Conservation (phyloP, 2,329 filamentous ascomycete genomes). For the Coniochaeta hoffmannii region DNA sequence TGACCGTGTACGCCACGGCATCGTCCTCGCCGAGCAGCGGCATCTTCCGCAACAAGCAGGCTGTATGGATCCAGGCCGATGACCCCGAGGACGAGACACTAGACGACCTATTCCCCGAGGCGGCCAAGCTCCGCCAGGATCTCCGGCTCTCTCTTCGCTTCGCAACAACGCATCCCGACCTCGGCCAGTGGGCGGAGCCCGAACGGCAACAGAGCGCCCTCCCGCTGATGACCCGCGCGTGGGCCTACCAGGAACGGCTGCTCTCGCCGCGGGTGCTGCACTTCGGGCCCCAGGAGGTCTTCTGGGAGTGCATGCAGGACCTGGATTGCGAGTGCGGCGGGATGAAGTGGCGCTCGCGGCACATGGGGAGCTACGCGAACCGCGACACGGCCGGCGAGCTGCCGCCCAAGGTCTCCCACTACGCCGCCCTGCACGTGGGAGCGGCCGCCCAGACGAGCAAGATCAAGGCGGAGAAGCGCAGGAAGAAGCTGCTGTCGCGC, state of each 20-base stretch:
- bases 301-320: constrained; percentile 8
- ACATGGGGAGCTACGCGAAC: not conserved
- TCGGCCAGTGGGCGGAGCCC: not conserved
- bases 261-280: constrained; percentile 8
- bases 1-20: constrained; percentile 8
- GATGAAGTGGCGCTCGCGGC: not conserved
- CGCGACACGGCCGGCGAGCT: not conserved
- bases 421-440: not conserved
- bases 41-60: not conserved
- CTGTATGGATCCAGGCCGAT: not conserved
- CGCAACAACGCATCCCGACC: not conserved
- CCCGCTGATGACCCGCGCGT: constrained; percentile 5
- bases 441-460: too few species aligned
- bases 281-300: constrained; percentile 5
- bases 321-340: constrained; percentile 4
- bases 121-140: not conserved
- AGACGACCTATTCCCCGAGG: not conserved
- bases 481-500: not conserved
- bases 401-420: not conserved
- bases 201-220: not conserved
- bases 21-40: constrained; percentile 1
- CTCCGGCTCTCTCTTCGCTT: not conserved
- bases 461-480: not conserved
- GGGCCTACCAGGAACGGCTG: constrained; percentile 9
- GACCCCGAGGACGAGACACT: not conserved